A percentile compares a stretch with the other conserved stretches of the same genome.
Evolutionary conservation across 192 early-diverging fungal genomes (phyloP).

Genomic region (Backusella macrospora): DNA sequence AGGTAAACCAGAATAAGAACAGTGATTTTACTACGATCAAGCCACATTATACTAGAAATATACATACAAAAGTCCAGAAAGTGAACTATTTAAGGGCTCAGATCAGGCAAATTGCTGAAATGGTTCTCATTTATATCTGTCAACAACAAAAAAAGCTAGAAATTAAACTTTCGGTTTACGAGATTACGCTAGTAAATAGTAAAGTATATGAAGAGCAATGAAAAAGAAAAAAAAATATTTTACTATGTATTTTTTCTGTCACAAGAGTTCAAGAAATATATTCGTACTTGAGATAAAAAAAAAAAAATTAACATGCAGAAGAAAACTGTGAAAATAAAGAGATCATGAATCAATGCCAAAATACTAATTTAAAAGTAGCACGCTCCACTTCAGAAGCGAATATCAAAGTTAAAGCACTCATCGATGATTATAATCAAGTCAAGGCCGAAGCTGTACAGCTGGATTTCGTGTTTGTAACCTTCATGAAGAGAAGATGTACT

Average conservation of each 20-base stretch:
- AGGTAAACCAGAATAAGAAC: slow-evolving; percentile 14
- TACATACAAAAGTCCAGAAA: not conserved
- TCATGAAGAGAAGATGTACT: slow-evolving; percentile 13
- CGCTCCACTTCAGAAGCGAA: not conserved
- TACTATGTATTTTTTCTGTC: slow-evolving; percentile 29
- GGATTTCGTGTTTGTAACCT: not conserved
- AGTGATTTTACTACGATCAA: not conserved
- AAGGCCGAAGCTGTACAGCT: not conserved
- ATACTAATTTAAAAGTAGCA: not conserved
- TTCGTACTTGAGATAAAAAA: slow-evolving; percentile 31
- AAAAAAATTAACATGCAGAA: slow-evolving; percentile 25
- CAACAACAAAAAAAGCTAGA: not conserved
- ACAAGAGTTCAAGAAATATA: slow-evolving; percentile 31
- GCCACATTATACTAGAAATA: not conserved
- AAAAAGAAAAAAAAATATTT: slow-evolving; percentile 24
- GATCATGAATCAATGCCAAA: slow-evolving; percentile 14
- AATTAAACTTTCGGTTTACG: not conserved
- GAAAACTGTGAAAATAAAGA: slow-evolving; percentile 22
- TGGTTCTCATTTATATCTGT: not conserved
- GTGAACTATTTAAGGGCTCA: slow-evolving; percentile 12
- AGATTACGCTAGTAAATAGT: slow-evolving; percentile 2
- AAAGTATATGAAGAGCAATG: slow-evolving; percentile 25
- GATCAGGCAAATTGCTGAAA: not conserved
- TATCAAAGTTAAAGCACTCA: not conserved
- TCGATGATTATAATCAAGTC: slow-evolving; percentile 4